These are phyloP conservation scores for Puccinia novopanici DNA, from an alignment of 1,284 basidiomycete species.

Conservation along the genomic window DNA sequence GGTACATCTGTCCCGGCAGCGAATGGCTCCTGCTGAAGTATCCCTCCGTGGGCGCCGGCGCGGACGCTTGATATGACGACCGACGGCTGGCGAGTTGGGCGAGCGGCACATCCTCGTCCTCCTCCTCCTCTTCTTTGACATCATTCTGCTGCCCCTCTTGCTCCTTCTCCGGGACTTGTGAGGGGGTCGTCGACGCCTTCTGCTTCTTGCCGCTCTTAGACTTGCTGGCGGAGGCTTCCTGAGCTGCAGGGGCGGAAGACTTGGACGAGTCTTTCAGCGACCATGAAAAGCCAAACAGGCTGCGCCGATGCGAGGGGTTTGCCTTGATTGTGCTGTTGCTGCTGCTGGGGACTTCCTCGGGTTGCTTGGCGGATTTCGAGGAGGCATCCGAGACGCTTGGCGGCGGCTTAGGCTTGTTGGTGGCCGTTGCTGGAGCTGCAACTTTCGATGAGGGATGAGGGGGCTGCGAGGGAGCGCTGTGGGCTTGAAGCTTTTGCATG, in stretches of 20 bases:
- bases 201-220: constrained; percentile 1
- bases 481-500: constrained; percentile 2
- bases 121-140: background rate
- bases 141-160: no score
- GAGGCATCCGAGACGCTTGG: background rate
- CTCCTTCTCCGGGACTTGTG: background rate
- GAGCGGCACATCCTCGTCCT: constrained; percentile 26
- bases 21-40: background rate
- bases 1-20: background rate
- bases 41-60: background rate
- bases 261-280: background rate
- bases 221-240: background rate
- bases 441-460: background rate
- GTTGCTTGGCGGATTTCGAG: background rate
- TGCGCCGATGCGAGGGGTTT: constrained; percentile 5
- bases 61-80: constrained; percentile 8
- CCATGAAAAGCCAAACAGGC: constrained; percentile 1
- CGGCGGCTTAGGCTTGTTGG: background rate
- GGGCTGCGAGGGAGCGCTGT: background rate
- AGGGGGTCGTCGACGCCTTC: background rate
- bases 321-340: background rate
- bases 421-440: background rate
- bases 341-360: background rate
- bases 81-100: constrained; percentile 18
- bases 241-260: background rate